Conservation (phyloP, 441 rosid species). For the Hura crepitans region DNA sequence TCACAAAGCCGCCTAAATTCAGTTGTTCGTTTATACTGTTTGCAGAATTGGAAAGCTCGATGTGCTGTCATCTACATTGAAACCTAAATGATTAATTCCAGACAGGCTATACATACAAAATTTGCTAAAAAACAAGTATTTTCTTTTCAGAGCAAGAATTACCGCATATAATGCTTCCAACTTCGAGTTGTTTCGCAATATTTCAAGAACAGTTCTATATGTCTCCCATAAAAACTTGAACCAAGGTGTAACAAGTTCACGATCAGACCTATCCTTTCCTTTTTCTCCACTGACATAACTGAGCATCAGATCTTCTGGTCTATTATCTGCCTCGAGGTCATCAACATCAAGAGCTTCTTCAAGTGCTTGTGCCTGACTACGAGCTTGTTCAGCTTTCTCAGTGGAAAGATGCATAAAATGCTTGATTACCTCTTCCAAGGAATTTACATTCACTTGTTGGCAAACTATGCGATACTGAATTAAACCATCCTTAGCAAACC, state of each 20-base stretch:
- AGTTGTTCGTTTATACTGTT: conserved; percentile 88
- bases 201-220: conserved; percentile 94
- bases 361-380: conserved; percentile 78
- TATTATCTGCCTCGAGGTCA: conserved; percentile 96
- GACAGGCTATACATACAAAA: background rate
- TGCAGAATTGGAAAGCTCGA: conserved; percentile 96
- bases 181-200: conserved; percentile 91
- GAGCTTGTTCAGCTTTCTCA: conserved; percentile 96
- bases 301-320: conserved; percentile 95
- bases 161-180: conserved; percentile 98
- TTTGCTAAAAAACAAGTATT: background rate
- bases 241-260: conserved; percentile 99
- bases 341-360: conserved; percentile 99
- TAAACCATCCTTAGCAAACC: conserved; percentile 97
- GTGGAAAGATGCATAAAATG: conserved; percentile 92
- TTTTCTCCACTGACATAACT: conserved; percentile 99
- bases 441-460: conserved; percentile 91
- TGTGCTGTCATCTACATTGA: conserved; percentile 92
- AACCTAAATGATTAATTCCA: conserved; percentile 13
- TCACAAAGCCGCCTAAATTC: conserved; percentile 96
- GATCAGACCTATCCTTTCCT: conserved; percentile 97
- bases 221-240: conserved; percentile 99
- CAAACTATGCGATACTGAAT: conserved; percentile 92
- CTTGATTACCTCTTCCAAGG: conserved; percentile 99
- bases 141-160: conserved; percentile 23